Conservation (phyloP, 257 asterid genomes). For the Datura wrightii region DNA sequence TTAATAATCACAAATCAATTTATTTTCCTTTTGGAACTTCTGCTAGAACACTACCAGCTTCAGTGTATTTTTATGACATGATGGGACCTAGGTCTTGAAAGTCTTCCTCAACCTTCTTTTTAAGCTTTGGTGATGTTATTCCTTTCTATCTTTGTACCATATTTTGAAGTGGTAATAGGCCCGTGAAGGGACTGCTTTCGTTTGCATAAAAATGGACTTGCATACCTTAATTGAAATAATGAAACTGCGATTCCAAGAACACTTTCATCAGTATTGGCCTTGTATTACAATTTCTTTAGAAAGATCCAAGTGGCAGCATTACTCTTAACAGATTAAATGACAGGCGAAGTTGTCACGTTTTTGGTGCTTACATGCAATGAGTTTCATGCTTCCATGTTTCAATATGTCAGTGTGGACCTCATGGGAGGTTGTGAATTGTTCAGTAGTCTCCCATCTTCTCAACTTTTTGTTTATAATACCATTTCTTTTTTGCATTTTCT, state of each 20-base stretch:
- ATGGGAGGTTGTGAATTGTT: background rate
- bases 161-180: background rate
- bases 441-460: constrained; percentile 7
- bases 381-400: constrained; percentile 1
- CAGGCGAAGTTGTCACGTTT: background rate
- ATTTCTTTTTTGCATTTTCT: background rate
- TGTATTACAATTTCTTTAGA: constrained; percentile 19
- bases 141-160: background rate
- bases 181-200: background rate
- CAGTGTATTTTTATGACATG: constrained; percentile 5
- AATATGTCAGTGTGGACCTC: background rate
- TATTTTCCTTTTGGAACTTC: constrained; percentile 12
- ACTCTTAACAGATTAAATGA: background rate
- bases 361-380: background rate
- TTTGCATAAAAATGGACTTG: background rate
- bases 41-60: background rate
- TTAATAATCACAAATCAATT: background rate
- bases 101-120: constrained; percentile 11
- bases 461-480: background rate
- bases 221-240: background rate
- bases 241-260: background rate
- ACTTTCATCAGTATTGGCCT: constrained; percentile 22
- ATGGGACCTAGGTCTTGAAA: constrained; percentile 18
- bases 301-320: background rate
- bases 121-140: background rate